phyloP scores from a whole-genome alignment of 768 basidiomycete genomes.

The Kwoniella shandongensis region DNA sequence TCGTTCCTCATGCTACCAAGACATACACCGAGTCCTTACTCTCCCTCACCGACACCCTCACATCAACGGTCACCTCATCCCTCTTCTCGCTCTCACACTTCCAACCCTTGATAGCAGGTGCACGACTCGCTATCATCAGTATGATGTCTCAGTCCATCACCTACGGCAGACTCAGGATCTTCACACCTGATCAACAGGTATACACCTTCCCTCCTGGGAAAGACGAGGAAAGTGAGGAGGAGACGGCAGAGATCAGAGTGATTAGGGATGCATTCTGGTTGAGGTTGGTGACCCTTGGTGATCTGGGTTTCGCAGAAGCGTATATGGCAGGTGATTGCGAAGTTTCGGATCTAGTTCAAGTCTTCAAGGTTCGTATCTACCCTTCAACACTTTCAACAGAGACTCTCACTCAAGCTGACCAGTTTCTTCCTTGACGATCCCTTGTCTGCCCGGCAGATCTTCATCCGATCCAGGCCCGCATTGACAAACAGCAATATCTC shows the following conservation, averaged over 20 bases:
- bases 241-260: constrained; percentile 32
- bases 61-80: constrained; percentile 14
- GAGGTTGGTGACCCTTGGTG: constrained; percentile 58
- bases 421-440: background rate
- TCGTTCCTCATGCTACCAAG: background rate
- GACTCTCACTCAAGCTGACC: too few species aligned
- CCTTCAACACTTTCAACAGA: background rate
- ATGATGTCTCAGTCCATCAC: constrained; percentile 39
- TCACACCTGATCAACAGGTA: constrained; percentile 27
- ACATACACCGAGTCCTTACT: constrained; percentile 23
- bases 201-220: constrained; percentile 30
- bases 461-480: constrained; percentile 56
- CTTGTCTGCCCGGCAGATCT: constrained; percentile 57
- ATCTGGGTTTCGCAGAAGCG: constrained; percentile 72
- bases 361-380: constrained; percentile 61
- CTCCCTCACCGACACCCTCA: constrained; percentile 28
- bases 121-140: constrained; percentile 31
- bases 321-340: constrained; percentile 78
- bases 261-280: constrained; percentile 51
- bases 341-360: constrained; percentile 61
- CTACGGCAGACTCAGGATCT: constrained; percentile 31
- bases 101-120: constrained; percentile 23
- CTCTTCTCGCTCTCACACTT: constrained; percentile 23
- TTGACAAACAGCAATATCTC: constrained; percentile 57
- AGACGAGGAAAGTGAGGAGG: constrained; percentile 2